Evolutionary conservation across 345 rosid genomes (phyloP), one percentile per base, ranked within the genome.

Genomic region (Aquilaria yunnanensis): DNA sequence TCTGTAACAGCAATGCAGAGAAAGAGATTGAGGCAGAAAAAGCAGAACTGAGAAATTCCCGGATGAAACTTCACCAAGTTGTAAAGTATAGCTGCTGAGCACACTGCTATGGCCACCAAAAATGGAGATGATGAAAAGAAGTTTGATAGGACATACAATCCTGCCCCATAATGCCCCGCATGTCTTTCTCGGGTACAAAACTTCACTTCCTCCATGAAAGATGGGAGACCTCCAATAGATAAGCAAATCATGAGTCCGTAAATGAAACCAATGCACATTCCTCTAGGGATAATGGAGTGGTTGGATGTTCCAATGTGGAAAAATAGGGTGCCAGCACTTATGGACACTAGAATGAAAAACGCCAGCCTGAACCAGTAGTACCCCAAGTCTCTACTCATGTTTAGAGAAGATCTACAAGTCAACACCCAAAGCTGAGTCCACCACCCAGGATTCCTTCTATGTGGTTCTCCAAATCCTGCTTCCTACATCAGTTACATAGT

Each of bases 221-320:
- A 76, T 14, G 83, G 80, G 46, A 79, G 51, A 32, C 69, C 83
- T 54, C 78, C 80, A n/a, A 65, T 49, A 3, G 73, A 71, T 59
- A 79, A 65, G 64, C 70, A 66, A 14, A 60, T 67, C 77, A 80
- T 62, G 72, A 76, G 61, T 14, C 66, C 76, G 37, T 64, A 75
- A 10, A 73, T 9, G 48, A 65, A 79, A 0, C 63, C 60, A 30
- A 54, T 63, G 4, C 58, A 70, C 61, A 67, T 70, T n/a, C 64
- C 63, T 63, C 78, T 70, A 5, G 47, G 29, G 31, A 56, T 0
- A 63, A 79, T 59, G 32, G 78, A 50, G 2, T 14, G 7, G 11
- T 55, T 41, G 32, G 60, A 57, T 0, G 56, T 16, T 30, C 80
- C 78, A 2, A 76, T 63, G 61, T 73, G 56, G 16, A 62, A 69